Evolutionary conservation across 495 filamentous ascomycete species (phyloP), one percentile per base, ranked within the genome.

Genomic region (Neurospora terricola): DNA sequence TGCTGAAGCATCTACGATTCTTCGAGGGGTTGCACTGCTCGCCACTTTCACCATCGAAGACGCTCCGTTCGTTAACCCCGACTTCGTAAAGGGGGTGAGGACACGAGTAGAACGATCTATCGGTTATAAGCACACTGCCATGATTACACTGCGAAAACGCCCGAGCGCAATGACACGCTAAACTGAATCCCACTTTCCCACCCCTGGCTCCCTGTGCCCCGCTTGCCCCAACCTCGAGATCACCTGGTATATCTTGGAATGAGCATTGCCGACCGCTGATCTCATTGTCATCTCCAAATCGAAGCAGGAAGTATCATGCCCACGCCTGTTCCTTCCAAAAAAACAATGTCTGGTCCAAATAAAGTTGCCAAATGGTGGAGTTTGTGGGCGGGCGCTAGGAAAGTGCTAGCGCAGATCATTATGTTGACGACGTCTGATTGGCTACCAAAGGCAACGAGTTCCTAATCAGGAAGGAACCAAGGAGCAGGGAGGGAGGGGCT

Each of bases 381-480:
- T 62, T 16, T 34, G 2, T 9, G 6, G 14, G 54, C 5, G 27
- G 14, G 14, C 54, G 54, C 23, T 62, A 59, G 12, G 12, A 34
- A 62, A 62, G 1, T 16, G 23, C 54, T 62, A 34, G 27, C 54
- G 27, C 14, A 66, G 54, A 66, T 66, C 54, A 8, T 18, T 21
- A 9, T 48, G 43, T 43, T 0, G n/a, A 10, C 6, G 18, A 18
- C 12, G 7, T 66, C 14, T 62, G 69, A 78, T 78, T 69, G 77
- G 77, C 66, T 73, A 43, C 18, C 54, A 5, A n/a, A 21, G 72
- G 39, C 69, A 37, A 21, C 38, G 59, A 72, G 70, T 77, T 78
- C 77, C 77, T 73, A 77, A 78, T 77, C 73, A 69, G 77, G 77
- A 72, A 77, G 77, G 77, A 74, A 71, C 54, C 54, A 42, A 14